Conservation (phyloP, 768 basidiomycete genomes). For the Suillus ampliporus region DNA sequence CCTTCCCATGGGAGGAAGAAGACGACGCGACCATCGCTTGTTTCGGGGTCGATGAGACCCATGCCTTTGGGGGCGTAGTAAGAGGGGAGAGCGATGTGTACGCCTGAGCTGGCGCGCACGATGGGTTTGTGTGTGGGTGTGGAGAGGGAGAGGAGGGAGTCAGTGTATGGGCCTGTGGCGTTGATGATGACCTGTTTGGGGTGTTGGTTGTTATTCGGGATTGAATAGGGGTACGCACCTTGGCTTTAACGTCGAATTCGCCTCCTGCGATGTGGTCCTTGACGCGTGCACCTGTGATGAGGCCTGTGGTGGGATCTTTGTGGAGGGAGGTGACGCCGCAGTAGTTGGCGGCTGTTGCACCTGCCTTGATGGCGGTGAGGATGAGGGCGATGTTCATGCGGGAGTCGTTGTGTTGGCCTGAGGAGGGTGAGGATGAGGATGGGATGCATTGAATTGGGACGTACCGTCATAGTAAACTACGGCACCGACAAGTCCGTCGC, state of each 20-base stretch:
- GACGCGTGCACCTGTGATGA: conserved; percentile 72
- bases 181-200: conserved; percentile 82
- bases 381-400: conserved; percentile 97
- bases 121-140: conserved; percentile 80
- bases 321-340: conserved; percentile 80
- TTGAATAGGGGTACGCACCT: conserved; percentile 46
- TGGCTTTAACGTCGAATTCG: conserved; percentile 82
- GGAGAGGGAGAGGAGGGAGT: conserved; percentile 84
- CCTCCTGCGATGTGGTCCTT: conserved; percentile 84
- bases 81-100: conserved; percentile 96
- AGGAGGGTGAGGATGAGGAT: conserved; percentile 2
- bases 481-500: conserved; percentile 89
- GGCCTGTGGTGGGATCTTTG: conserved; percentile 67
- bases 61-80: conserved; percentile 96
- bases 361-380: conserved; percentile 92
- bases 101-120: conserved; percentile 90
- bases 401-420: conserved; percentile 97
- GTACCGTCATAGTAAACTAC: conserved; percentile 97
- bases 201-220: neutral
- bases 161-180: conserved; percentile 94
- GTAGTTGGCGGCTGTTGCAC: conserved; percentile 89
- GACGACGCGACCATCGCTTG: conserved; percentile 96
- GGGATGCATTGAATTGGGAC: conserved; percentile 19
- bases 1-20: conserved; percentile 99
- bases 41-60: conserved; percentile 94